Percentiles rank a stretch among this genome's conserved stretches.
Evolutionary conservation across 192 early-diverging fungal genomes (phyloP).

Genomic region (Oehlia diaphana): DNA sequence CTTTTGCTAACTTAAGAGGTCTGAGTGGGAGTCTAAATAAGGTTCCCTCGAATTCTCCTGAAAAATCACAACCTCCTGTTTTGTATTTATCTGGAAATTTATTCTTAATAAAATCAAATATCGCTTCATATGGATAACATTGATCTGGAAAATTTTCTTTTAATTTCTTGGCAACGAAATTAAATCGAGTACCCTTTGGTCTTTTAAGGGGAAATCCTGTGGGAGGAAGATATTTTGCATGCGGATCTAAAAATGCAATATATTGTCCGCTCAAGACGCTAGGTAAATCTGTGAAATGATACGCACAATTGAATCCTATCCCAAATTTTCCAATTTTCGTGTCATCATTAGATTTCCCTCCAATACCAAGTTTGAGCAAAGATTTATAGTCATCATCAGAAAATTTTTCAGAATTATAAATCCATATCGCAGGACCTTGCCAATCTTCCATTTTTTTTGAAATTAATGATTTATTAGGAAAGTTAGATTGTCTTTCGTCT

Average conservation of each 20-base stretch:
- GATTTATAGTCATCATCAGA: slow-evolving; percentile 10
- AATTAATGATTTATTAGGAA: neutral
- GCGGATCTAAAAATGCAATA: neutral
- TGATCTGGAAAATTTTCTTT: neutral
- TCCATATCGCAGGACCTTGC: slow-evolving; percentile 34
- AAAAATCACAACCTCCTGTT: neutral
- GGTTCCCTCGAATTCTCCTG: neutral
- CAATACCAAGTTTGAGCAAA: slow-evolving; percentile 15
- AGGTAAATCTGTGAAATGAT: neutral
- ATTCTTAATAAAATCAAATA: neutral
- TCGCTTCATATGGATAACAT: neutral
- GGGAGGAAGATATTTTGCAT: neutral
- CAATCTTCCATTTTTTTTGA: slow-evolving; percentile 17
- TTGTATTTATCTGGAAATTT: too few relatives aligned
- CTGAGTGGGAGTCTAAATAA: neutral
- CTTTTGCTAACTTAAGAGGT: neutral
- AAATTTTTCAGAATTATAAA: slow-evolving; percentile 32
- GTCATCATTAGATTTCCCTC: neutral
- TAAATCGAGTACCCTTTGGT: neutral
- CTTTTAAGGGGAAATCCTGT: neutral
- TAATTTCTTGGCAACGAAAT: neutral
- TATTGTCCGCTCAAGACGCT: neutral
- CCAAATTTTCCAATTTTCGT: neutral
- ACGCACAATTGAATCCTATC: neutral
- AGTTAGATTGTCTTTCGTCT: neutral